A percentile compares a stretch with the other conserved stretches of the same genome.
Evolutionary conservation across 2,329 filamentous ascomycete species (phyloP).

Genomic region (Claviceps maximensis): DNA sequence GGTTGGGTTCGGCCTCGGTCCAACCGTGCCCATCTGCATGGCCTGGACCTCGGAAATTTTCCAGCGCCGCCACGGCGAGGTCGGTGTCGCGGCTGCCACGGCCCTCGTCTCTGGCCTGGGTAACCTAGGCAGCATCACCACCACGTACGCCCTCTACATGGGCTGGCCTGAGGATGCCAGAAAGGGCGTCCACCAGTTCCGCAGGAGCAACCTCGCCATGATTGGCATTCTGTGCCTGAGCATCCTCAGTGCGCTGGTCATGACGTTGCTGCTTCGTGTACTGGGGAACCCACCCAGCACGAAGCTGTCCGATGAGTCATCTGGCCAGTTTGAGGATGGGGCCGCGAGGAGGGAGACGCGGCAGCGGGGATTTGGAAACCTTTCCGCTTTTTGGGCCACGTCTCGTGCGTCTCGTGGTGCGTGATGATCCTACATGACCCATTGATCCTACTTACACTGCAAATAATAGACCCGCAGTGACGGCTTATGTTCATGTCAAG

Average conservation of each 20-base stretch:
- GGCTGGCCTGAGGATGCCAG: constrained; percentile 69
- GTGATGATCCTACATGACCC: constrained; percentile 17
- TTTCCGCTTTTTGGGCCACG: constrained; percentile 21
- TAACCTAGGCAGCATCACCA: constrained; percentile 74
- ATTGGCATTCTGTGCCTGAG: constrained; percentile 70
- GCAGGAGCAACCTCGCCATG: constrained; percentile 78
- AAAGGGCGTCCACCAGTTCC: constrained; percentile 57
- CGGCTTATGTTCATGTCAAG: not conserved
- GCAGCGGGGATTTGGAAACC: constrained; percentile 43
- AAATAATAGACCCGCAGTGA: too few relatives aligned
- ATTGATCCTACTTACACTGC: not conserved
- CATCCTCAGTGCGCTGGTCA: constrained; percentile 56
- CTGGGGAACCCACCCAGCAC: constrained; percentile 40
- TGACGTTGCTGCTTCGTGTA: constrained; percentile 51
- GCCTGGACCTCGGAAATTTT: constrained; percentile 88
- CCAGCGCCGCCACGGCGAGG: constrained; percentile 76
- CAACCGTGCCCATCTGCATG: constrained; percentile 88
- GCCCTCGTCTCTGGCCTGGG: constrained; percentile 79
- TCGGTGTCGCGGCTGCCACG: constrained; percentile 75
- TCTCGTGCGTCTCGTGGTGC: constrained; percentile 12
- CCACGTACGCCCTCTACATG: constrained; percentile 78
- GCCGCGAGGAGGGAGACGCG: constrained; percentile 44
- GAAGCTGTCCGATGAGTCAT: constrained; percentile 29
- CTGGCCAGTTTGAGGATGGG: constrained; percentile 41
- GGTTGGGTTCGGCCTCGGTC: constrained; percentile 80